phyloP scores from a whole-genome alignment of 495 filamentous ascomycete species.

The Tetracladium marchalianum region DNA sequence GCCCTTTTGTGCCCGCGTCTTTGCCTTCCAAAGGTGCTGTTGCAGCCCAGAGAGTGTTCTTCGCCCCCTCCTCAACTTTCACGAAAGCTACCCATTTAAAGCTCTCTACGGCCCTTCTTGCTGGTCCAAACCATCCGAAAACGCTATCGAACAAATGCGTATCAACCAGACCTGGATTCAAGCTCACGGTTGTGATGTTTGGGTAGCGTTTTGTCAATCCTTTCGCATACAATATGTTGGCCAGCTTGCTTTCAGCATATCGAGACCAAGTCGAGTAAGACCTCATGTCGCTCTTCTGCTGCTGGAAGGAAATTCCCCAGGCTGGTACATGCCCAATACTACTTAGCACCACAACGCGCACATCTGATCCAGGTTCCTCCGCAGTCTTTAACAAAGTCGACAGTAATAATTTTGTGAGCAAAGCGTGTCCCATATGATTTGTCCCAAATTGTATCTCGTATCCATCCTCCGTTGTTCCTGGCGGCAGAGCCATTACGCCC shows the following conservation, averaged over 20 bases:
- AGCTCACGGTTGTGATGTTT: slow-evolving; percentile 38
- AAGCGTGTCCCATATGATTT: slow-evolving; percentile 59
- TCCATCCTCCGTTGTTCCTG: slow-evolving; percentile 41
- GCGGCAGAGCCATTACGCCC: slow-evolving; percentile 49
- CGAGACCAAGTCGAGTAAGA: slow-evolving; percentile 30
- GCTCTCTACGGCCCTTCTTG: not conserved
- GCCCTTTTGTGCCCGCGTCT: slow-evolving; percentile 10
- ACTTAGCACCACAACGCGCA: slow-evolving; percentile 31
- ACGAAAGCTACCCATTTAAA: not conserved
- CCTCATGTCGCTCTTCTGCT: slow-evolving; percentile 27
- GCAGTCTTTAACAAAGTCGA: slow-evolving; percentile 38
- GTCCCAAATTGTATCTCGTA: slow-evolving; percentile 59
- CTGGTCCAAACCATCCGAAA: slow-evolving; percentile 5
- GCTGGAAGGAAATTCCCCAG: slow-evolving; percentile 27
- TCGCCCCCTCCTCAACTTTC: slow-evolving; percentile 33
- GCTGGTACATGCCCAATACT: slow-evolving; percentile 27
- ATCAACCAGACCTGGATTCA: slow-evolving; percentile 58
- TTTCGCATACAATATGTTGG: slow-evolving; percentile 54
- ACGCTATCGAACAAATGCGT: slow-evolving; percentile 5
- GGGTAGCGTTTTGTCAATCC: slow-evolving; percentile 46
- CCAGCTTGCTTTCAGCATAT: slow-evolving; percentile 60
- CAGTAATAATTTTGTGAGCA: slow-evolving; percentile 57
- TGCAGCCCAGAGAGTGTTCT: slow-evolving; percentile 53
- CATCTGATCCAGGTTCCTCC: slow-evolving; percentile 28
- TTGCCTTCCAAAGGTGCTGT: slow-evolving; percentile 16